Percentiles rank a stretch among this genome's conserved stretches.
Conservation (phyloP, 352 stramenopile species). For the Phytophthora capsici region DNA sequence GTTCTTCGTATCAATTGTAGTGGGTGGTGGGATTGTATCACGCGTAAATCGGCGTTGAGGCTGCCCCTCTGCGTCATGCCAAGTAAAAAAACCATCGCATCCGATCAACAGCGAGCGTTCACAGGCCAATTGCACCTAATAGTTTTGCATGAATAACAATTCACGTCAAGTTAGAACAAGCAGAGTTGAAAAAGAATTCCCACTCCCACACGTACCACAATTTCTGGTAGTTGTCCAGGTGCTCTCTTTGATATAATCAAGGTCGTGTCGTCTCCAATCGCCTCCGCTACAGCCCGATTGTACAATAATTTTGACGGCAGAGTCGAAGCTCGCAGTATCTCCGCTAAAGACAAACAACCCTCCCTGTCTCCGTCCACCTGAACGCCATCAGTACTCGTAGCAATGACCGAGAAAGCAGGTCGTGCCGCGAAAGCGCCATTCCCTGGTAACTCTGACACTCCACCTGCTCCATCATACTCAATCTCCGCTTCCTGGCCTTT, state of each 20-base stretch:
- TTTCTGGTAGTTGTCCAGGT: slow-evolving; percentile 13
- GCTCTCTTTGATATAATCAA: slow-evolving; percentile 41
- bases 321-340: slow-evolving; percentile 51
- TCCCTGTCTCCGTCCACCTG: neutral
- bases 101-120: slow-evolving; percentile 28
- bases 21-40: slow-evolving; percentile 60
- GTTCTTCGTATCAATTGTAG: slow-evolving; percentile 21
- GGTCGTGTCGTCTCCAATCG: slow-evolving; percentile 34
- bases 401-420: slow-evolving; percentile 56
- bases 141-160: neutral
- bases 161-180: neutral
- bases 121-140: slow-evolving; percentile 25
- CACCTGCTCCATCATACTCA: slow-evolving; percentile 22
- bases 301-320: slow-evolving; percentile 51
- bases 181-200: neutral
- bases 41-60: slow-evolving; percentile 63
- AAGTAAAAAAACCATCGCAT: slow-evolving; percentile 56
- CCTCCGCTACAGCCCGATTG: slow-evolving; percentile 45
- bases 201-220: slow-evolving; percentile 30
- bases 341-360: slow-evolving; percentile 34
- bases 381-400: slow-evolving; percentile 19
- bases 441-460: slow-evolving; percentile 35
- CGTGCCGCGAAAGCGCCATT: slow-evolving; percentile 54
- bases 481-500: slow-evolving; percentile 29
- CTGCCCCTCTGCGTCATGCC: slow-evolving; percentile 39